Evolutionary conservation across 305 asterid genomes (phyloP).

Genomic region (Fraxinus albicans): DNA sequence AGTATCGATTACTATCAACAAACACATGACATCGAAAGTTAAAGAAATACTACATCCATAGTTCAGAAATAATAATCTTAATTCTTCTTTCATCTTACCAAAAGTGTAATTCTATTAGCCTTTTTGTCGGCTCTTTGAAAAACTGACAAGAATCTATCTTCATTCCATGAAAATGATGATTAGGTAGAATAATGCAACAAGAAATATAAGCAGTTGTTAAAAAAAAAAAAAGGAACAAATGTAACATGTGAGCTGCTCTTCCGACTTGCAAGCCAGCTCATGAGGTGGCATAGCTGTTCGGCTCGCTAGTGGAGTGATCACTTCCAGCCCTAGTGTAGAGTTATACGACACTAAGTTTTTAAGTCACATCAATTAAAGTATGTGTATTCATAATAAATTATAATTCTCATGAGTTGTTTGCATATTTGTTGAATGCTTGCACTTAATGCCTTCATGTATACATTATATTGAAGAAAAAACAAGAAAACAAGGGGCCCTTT

Average conservation of each 20-base stretch:
- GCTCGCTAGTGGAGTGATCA: neutral
- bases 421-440: neutral
- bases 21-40: neutral
- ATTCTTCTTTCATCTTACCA: neutral
- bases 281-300: neutral
- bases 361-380: neutral
- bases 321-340: neutral
- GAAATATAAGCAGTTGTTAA: neutral
- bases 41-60: neutral
- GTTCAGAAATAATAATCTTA: too few species aligned
- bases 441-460: neutral
- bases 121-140: neutral
- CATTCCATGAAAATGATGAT: neutral
- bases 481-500: neutral
- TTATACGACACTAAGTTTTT: neutral
- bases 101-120: neutral
- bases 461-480: neutral
- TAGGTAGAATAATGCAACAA: neutral
- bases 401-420: neutral
- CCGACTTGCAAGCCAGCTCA: neutral
- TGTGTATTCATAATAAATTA: neutral
- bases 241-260: neutral
- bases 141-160: neutral
- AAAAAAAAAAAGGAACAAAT: too few species aligned
- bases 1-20: neutral